These are phyloP conservation scores for Saccharomyces hybrid DNA, from an alignment of 1,139 yeast genomes.

Conservation along the genomic window DNA sequence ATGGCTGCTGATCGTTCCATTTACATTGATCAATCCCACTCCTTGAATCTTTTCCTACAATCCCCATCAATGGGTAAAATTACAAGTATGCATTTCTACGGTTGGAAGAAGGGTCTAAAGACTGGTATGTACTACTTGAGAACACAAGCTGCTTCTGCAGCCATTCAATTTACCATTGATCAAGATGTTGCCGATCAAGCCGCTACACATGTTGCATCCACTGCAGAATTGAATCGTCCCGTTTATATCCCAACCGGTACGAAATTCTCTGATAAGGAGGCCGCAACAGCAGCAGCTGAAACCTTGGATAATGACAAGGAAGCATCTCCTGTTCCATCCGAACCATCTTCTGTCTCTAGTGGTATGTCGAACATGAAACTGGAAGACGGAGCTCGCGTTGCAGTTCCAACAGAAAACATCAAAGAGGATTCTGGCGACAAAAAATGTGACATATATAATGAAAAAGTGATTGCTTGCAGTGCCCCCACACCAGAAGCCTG, in stretches of 20 bases:
- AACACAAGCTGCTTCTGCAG: conserved; percentile 91
- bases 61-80: conserved; percentile 89
- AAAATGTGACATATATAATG: conserved; percentile 70
- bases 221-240: conserved; percentile 52
- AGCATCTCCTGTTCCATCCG: conserved; percentile 11
- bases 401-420: conserved; percentile 5
- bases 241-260: conserved; percentile 38
- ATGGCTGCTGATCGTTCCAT: conserved; percentile 95
- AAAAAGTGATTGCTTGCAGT: conserved; percentile 92
- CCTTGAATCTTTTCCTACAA: conserved; percentile 76
- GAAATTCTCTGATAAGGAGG: conserved; percentile 15
- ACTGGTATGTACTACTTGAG: conserved; percentile 97
- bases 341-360: conserved; percentile 15
- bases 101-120: conserved; percentile 94
- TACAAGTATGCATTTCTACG: conserved; percentile 96
- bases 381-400: conserved; percentile 6
- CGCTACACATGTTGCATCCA: conserved; percentile 43
- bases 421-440: conserved; percentile 21
- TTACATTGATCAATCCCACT: conserved; percentile 90
- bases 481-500: conserved; percentile 95
- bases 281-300: conserved; percentile 10
- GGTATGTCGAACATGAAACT: conserved; percentile 21
- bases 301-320: conserved; percentile 14
- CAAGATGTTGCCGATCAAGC: conserved; percentile 47
- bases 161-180: conserved; percentile 87